Conservation (phyloP, 306 rosid genomes). For the Macrotyloma uniflorum region DNA sequence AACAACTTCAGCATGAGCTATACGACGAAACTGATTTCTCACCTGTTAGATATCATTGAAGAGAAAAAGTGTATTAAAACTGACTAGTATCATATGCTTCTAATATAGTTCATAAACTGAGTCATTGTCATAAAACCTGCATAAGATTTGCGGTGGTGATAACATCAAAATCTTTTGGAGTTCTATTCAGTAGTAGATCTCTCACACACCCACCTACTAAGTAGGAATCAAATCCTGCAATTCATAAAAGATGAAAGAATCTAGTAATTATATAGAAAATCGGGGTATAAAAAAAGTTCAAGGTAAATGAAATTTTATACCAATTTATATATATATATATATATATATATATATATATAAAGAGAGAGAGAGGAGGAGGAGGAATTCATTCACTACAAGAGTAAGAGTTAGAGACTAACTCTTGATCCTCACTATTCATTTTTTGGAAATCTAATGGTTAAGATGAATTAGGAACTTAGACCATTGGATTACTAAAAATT, state of each 20-base stretch:
- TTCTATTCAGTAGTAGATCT: slow-evolving; percentile 72
- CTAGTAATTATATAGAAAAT: slow-evolving; percentile 19
- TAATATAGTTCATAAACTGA: slow-evolving; percentile 25
- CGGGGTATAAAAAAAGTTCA: background rate
- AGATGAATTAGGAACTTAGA: too few species aligned
- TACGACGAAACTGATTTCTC: slow-evolving; percentile 49
- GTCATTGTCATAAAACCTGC: slow-evolving; percentile 53
- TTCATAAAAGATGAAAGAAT: slow-evolving; percentile 22
- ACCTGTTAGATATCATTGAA: slow-evolving; percentile 53
- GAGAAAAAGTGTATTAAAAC: background rate
- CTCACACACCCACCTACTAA: slow-evolving; percentile 98
- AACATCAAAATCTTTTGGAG: slow-evolving; percentile 92
- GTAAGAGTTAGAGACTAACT: too few species aligned
- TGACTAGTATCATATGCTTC: slow-evolving; percentile 5
- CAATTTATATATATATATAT: background rate
- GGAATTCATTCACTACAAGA: too few species aligned
- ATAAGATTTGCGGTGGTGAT: slow-evolving; percentile 78
- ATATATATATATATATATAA: too few species aligned
- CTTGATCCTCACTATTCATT: too few species aligned
- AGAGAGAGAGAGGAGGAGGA: too few species aligned
- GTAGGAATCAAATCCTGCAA: slow-evolving; percentile 83
- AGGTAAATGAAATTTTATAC: slow-evolving; percentile 9
- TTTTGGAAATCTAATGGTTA: too few species aligned
- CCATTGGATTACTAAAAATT: too few species aligned
- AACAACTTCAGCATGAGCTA: slow-evolving; percentile 52